Conservation (phyloP, 768 basidiomycete species). For the Sistotremastrum niveocremeum region DNA sequence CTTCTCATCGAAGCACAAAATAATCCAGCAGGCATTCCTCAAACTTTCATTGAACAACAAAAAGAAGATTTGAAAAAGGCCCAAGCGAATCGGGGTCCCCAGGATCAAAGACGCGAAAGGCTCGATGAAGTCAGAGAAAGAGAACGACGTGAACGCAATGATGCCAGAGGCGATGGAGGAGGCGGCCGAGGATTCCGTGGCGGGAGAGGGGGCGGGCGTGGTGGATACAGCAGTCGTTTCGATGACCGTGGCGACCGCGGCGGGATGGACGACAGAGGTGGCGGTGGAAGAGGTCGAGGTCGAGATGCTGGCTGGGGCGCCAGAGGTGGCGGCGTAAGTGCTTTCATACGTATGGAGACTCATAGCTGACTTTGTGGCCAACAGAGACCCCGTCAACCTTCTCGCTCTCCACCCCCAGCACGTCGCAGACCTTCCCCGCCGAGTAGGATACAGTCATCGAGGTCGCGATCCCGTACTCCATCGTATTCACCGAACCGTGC, state of each 20-base stretch:
- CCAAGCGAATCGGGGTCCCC: slow-evolving; percentile 44
- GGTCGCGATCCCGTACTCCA: slow-evolving; percentile 3
- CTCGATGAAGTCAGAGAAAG: slow-evolving; percentile 56
- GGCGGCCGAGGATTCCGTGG: slow-evolving; percentile 31
- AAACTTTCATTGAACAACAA: slow-evolving; percentile 82
- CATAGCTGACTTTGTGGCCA: slow-evolving; percentile 11
- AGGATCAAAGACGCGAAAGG: slow-evolving; percentile 53
- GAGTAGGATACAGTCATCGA: slow-evolving; percentile 1
- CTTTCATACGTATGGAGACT: slow-evolving; percentile 3
- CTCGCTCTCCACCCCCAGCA: slow-evolving; percentile 23
- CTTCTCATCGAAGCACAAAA: slow-evolving; percentile 88
- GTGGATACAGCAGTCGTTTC: slow-evolving; percentile 31
- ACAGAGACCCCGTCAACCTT: slow-evolving; percentile 33
- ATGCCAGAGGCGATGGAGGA: slow-evolving; percentile 30
- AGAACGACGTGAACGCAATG: slow-evolving; percentile 35
- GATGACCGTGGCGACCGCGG: slow-evolving; percentile 33
- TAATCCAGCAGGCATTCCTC: slow-evolving; percentile 79
- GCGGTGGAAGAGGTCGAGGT: slow-evolving; percentile 55
- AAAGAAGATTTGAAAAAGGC: slow-evolving; percentile 79
- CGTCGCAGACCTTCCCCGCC: slow-evolving; percentile 18
- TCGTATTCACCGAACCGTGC: slow-evolving; percentile 2
- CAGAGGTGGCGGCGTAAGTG: slow-evolving; percentile 10
- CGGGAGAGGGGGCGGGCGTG: slow-evolving; percentile 40
- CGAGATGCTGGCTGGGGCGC: background rate
- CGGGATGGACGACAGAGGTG: slow-evolving; percentile 40